Percentiles rank a stretch among this genome's conserved stretches.
Conservation (phyloP, 1,139 yeast genomes). For the Kodamaea arcana region DNA sequence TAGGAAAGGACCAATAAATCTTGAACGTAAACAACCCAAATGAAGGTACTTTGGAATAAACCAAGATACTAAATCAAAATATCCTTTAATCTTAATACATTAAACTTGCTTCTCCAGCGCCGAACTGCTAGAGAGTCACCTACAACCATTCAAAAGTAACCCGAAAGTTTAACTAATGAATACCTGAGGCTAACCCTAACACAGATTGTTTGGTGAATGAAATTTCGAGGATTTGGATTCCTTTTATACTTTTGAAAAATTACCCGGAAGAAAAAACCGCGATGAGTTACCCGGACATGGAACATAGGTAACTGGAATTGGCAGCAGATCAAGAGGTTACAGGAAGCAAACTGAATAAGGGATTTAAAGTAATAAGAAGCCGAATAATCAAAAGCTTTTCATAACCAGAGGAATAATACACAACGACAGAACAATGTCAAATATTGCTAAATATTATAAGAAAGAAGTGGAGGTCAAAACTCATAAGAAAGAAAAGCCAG, state of each 20-base stretch:
- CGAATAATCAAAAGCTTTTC: too few species aligned
- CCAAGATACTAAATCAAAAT: constrained; percentile 19
- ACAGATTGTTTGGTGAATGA: constrained; percentile 39
- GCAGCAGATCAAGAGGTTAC: too few species aligned
- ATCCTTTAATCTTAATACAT: constrained; percentile 14
- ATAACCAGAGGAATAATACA: too few species aligned
- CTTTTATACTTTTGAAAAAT: neutral
- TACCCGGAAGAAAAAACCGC: neutral
- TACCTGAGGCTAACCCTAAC: constrained; percentile 43
- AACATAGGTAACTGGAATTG: neutral
- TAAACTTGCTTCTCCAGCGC: constrained; percentile 65
- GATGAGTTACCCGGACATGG: constrained; percentile 1
- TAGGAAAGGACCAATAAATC: constrained; percentile 40
- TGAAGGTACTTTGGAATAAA: too few species aligned
- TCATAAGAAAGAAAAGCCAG: constrained; percentile 5
- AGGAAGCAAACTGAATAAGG: too few species aligned
- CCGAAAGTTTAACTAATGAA: constrained; percentile 26
- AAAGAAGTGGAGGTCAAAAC: constrained; percentile 7
- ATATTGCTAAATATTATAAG: constrained; percentile 12
- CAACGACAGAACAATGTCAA: neutral
- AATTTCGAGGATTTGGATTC: constrained; percentile 6
- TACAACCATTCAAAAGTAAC: constrained; percentile 28
- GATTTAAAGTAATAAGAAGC: too few species aligned
- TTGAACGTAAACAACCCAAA: constrained; percentile 24
- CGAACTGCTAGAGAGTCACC: constrained; percentile 53